These are phyloP conservation scores for Xylaria sp. DNA, from an alignment of 2,329 filamentous ascomycete genomes.

Conservation along the genomic window DNA sequence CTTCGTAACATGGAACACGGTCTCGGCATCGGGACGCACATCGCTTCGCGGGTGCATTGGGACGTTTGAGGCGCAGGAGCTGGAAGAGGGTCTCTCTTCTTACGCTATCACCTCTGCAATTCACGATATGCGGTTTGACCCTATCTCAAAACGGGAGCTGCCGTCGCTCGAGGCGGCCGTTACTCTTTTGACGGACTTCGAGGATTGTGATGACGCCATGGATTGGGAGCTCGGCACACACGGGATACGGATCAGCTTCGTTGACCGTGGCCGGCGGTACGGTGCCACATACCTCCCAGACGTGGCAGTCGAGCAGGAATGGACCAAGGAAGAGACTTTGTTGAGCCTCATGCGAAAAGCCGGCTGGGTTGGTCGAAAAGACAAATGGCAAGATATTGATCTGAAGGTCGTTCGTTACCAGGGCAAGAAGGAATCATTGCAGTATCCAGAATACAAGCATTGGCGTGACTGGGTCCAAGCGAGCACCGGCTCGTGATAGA, in stretches of 20 bases:
- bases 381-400: slow-evolving; percentile 81
- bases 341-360: slow-evolving; percentile 93
- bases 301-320: slow-evolving; percentile 90
- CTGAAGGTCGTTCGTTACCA: slow-evolving; percentile 86
- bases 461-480: slow-evolving; percentile 79
- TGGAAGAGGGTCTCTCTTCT: slow-evolving; percentile 76
- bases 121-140: slow-evolving; percentile 70
- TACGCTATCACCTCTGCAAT: slow-evolving; percentile 85
- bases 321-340: slow-evolving; percentile 92
- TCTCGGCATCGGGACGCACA: slow-evolving; percentile 67
- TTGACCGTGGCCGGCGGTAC: slow-evolving; percentile 75
- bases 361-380: slow-evolving; percentile 85
- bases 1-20: slow-evolving; percentile 94
- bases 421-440: slow-evolving; percentile 78
- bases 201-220: slow-evolving; percentile 75
- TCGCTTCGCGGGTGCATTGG: slow-evolving; percentile 93
- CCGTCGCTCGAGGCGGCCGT: slow-evolving; percentile 71
- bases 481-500: slow-evolving; percentile 40
- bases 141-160: slow-evolving; percentile 64
- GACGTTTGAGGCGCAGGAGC: slow-evolving; percentile 83
- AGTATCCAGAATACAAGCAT: slow-evolving; percentile 77
- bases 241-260: slow-evolving; percentile 87
- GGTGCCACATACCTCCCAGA: slow-evolving; percentile 93
- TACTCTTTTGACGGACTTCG: slow-evolving; percentile 87
- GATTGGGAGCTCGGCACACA: slow-evolving; percentile 91